Percentiles rank a stretch among this genome's conserved stretches.
phyloP scores from a whole-genome alignment of 73 alveolate genomes.

The Stentor coeruleus region DNA sequence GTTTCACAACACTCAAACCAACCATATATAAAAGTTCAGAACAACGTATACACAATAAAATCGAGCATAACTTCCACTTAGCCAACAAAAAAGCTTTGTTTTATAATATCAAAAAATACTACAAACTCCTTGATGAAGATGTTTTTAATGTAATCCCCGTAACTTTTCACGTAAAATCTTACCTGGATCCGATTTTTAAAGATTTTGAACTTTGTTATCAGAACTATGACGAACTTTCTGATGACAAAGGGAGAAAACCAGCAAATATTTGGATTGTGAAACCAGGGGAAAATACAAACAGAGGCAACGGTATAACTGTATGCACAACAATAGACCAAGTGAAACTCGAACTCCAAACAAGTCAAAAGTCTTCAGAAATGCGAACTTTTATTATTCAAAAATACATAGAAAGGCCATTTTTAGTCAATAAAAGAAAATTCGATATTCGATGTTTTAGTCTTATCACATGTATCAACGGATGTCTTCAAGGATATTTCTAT shows the following conservation, averaged over 20 bases:
- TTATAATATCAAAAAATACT: constrained; percentile 69
- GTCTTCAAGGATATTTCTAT: constrained; percentile 43
- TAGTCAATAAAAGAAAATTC: constrained; percentile 57
- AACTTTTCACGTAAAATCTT: constrained; percentile 15
- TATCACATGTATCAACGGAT: constrained; percentile 55
- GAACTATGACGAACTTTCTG: constrained; percentile 28
- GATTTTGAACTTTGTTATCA: constrained; percentile 30
- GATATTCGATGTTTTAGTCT: constrained; percentile 65
- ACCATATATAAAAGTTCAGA: constrained; percentile 33
- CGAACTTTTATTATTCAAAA: constrained; percentile 54
- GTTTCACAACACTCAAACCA: constrained; percentile 25
- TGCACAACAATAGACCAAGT: constrained; percentile 23
- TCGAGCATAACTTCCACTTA: constrained; percentile 27
- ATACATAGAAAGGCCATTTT: constrained; percentile 64
- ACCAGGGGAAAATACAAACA: constrained; percentile 53
- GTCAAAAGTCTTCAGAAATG: constrained; percentile 31
- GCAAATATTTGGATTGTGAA: constrained; percentile 42
- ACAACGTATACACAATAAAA: background rate
- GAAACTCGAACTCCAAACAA: constrained; percentile 24
- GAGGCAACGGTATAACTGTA: constrained; percentile 46
- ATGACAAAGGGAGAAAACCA: constrained; percentile 28
- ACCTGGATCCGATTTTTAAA: constrained; percentile 4
- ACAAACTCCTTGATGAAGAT: constrained; percentile 43
- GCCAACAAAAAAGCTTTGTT: constrained; percentile 34
- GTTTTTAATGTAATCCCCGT: constrained; percentile 6